Conservation (phyloP, 495 filamentous ascomycete species). For the Tirmania nivea region DNA sequence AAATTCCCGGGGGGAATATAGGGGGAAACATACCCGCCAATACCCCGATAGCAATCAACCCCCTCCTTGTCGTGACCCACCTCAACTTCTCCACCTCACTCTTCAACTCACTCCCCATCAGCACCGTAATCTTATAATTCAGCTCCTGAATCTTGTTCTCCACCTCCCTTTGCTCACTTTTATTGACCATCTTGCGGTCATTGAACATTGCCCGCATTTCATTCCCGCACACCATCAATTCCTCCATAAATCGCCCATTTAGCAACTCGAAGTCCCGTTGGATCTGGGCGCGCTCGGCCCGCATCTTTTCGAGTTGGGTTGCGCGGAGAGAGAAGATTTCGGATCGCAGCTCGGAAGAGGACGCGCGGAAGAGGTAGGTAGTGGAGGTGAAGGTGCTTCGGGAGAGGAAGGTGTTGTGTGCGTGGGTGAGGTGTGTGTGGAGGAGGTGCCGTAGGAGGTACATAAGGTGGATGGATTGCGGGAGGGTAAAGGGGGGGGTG, state of each 20-base stretch:
- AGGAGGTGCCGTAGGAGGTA: slow-evolving; percentile 62
- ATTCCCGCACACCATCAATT: slow-evolving; percentile 59
- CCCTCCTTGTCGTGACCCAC: slow-evolving; percentile 74
- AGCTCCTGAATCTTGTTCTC: slow-evolving; percentile 74
- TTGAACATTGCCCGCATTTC: slow-evolving; percentile 90
- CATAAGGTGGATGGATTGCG: slow-evolving; percentile 62
- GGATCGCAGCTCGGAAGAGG: slow-evolving; percentile 75
- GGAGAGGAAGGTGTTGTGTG: background rate
- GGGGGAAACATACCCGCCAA: slow-evolving; percentile 14
- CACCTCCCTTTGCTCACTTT: slow-evolving; percentile 61
- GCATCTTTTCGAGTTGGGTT: slow-evolving; percentile 43
- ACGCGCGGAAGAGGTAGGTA: slow-evolving; percentile 80
- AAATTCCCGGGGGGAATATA: too few relatives aligned
- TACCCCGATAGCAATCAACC: slow-evolving; percentile 49
- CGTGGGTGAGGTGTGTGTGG: slow-evolving; percentile 38
- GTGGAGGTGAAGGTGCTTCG: slow-evolving; percentile 26
- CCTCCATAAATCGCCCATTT: slow-evolving; percentile 58
- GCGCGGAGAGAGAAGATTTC: slow-evolving; percentile 44
- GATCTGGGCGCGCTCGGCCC: slow-evolving; percentile 58
- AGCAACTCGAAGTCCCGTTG: slow-evolving; percentile 90
- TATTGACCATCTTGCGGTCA: slow-evolving; percentile 78
- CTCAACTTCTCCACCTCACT: slow-evolving; percentile 76
- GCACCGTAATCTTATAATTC: slow-evolving; percentile 81
- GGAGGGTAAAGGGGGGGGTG: slow-evolving; percentile 38
- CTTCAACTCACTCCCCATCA: slow-evolving; percentile 63